A percentile compares a stretch with the other conserved stretches of the same genome.
phyloP scores from a whole-genome alignment of 345 rosid species.

The Citrus maxima region DNA sequence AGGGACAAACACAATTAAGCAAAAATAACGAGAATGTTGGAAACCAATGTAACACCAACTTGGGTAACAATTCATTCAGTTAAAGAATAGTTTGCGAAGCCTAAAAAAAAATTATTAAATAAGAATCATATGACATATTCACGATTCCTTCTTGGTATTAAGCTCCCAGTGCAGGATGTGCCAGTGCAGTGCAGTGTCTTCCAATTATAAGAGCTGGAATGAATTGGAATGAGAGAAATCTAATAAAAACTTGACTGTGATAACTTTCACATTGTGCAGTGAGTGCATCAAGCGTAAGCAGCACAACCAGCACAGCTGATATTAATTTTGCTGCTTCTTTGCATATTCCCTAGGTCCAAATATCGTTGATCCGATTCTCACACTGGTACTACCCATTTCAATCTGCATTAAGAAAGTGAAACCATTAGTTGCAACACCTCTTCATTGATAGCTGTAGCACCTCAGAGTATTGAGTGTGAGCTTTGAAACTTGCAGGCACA shows the following conservation, averaged over 20 bases:
- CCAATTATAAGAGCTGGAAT: not conserved
- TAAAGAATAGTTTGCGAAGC: not conserved
- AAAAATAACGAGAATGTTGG: not conserved
- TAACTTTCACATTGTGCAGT: not conserved
- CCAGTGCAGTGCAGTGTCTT: not conserved
- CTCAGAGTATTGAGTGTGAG: not conserved
- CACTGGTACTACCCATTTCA: slow-evolving; percentile 89
- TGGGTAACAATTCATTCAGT: not conserved
- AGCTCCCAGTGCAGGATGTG: not conserved
- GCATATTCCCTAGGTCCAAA: slow-evolving; percentile 84
- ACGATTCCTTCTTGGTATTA: not conserved
- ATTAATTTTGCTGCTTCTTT: slow-evolving; percentile 31
- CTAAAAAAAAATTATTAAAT: not conserved
- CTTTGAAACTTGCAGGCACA: not conserved
- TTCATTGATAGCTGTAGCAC: not conserved
- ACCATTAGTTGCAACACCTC: not conserved
- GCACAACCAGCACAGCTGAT: not conserved
- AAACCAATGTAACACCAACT: not conserved
- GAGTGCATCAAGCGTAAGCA: not conserved
- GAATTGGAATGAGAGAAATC: not conserved
- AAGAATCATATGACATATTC: not conserved
- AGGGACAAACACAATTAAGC: not conserved
- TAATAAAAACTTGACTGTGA: not conserved
- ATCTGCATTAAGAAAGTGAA: slow-evolving; percentile 49
- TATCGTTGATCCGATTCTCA: slow-evolving; percentile 89